Evolutionary conservation across 2,329 filamentous ascomycete genomes (phyloP), one percentile per base, ranked within the genome.

Genomic region (Rhinocladiella similis): DNA sequence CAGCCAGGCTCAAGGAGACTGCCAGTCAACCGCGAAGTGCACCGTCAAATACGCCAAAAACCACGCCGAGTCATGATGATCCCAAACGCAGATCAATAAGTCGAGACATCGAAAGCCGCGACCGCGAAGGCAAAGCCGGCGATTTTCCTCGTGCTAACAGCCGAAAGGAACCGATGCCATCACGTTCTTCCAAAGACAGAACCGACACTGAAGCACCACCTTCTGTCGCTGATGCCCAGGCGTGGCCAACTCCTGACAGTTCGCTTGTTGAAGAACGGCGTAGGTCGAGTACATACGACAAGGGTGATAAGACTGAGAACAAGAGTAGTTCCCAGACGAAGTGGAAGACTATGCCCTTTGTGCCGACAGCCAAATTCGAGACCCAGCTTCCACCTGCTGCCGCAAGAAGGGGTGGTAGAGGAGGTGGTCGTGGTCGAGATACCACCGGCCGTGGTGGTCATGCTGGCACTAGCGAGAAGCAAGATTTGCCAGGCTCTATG

Each of bases 231-330:
- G 92, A 97, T 71, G 81, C 90, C 48, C 78, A 84, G 51, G 86
- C 86, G 18, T 99, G 94, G 94, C 94, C 94, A 14, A 97, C 93
- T 2, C 91, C 91, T 0, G 90, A 96, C 65, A 86, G 81, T 48
- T 88, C 86, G 1, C 84, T 87, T 50, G 85, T 87, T 48, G 91
- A 94, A 65, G 83, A 89, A 60, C 90, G 89, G 74, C 86, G 87
- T 67, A 91, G 90, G 72, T 63, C 59, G 14, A 54, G 50, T 25
- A 74, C 79, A 1, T 79, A 84, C 51, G 81, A 86, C 53, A 90
- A 90, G 72, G 75, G 77, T 5, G 75, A 73, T 51, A 73, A 77
- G 29, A 77, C 83, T 19, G 79, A 80, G 12, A 80, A 45, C 47
- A 87, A 89, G 62, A 84, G 53, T 66, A 79, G 68, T 66, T 71